Evolutionary conservation across 108 stramenopile genomes (phyloP).

Genomic region (Cyclotella cryptica): DNA sequence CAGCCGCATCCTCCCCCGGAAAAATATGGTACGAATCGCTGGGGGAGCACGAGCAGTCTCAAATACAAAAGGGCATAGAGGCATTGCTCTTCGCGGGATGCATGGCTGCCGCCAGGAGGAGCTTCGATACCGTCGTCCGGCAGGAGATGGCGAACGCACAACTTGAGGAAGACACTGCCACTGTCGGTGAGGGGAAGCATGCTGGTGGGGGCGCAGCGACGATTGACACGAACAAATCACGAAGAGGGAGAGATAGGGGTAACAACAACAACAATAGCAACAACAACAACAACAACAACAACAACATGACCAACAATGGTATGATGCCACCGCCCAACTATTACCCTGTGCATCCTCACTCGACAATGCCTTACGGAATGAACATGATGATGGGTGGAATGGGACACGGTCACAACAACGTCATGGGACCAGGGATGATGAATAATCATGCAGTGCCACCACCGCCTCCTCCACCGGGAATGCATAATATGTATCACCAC

Average conservation of each 20-base stretch:
- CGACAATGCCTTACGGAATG: slow-evolving; percentile 13
- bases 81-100: slow-evolving; percentile 73
- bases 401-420: not conserved
- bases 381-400: slow-evolving; percentile 13
- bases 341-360: slow-evolving; percentile 17
- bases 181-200: not conserved
- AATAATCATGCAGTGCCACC: slow-evolving; percentile 9
- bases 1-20: slow-evolving; percentile 26
- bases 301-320: not conserved
- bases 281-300: slow-evolving; percentile 1
- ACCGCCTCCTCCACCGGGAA: slow-evolving; percentile 4
- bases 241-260: slow-evolving; percentile 1
- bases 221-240: slow-evolving; percentile 1
- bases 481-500: not conserved
- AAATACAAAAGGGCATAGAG: slow-evolving; percentile 63
- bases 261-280: slow-evolving; percentile 3
- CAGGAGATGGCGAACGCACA: slow-evolving; percentile 54
- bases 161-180: not conserved
- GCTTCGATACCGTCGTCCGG: slow-evolving; percentile 63
- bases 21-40: slow-evolving; percentile 58
- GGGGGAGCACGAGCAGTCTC: slow-evolving; percentile 45
- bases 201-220: not conserved
- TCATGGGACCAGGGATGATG: not conserved
- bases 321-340: slow-evolving; percentile 31
- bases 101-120: slow-evolving; percentile 68